Conservation (phyloP, 306 rosid genomes). For the Amphicarpaea edgeworthii region DNA sequence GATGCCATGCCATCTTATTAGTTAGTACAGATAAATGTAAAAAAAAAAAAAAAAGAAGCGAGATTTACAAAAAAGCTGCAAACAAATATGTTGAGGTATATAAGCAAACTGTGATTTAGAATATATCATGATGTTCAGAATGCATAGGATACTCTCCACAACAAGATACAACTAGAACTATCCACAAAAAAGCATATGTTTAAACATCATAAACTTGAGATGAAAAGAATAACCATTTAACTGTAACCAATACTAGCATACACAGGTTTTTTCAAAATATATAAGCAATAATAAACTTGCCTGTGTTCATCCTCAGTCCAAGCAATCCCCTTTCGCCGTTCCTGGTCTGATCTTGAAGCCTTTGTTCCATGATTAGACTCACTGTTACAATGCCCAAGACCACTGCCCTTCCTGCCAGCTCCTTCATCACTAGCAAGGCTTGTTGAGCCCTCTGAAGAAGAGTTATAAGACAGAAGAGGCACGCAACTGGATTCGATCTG, state of each 20-base stretch:
- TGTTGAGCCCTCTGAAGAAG: conserved; percentile 78
- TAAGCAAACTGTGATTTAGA: conserved; percentile 2
- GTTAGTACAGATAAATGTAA: conserved; percentile 1
- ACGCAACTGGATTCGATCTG: conserved; percentile 92
- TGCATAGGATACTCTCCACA: conserved; percentile 39
- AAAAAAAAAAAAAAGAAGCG: not conserved
- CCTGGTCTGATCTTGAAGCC: conserved; percentile 90
- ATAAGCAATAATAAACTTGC: conserved; percentile 49
- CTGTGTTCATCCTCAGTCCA: conserved; percentile 99
- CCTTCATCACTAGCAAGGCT: conserved; percentile 87
- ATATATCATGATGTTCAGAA: conserved; percentile 24
- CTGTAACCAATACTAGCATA: conserved; percentile 32
- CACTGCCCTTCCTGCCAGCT: conserved; percentile 67
- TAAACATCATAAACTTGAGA: conserved; percentile 21
- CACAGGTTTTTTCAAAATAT: conserved; percentile 23
- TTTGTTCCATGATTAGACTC: conserved; percentile 86
- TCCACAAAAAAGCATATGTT: conserved; percentile 21
- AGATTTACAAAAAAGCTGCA: conserved; percentile 23
- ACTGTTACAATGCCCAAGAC: conserved; percentile 52
- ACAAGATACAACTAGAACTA: conserved; percentile 21
- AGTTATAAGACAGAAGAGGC: conserved; percentile 80
- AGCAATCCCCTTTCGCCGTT: conserved; percentile 96
- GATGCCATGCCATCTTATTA: conserved; percentile 13
- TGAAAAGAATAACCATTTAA: conserved; percentile 24
- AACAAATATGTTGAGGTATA: not conserved